These are phyloP conservation scores for Remersonia thermophila DNA, from an alignment of 2,329 filamentous ascomycete genomes.

Conservation along the genomic window DNA sequence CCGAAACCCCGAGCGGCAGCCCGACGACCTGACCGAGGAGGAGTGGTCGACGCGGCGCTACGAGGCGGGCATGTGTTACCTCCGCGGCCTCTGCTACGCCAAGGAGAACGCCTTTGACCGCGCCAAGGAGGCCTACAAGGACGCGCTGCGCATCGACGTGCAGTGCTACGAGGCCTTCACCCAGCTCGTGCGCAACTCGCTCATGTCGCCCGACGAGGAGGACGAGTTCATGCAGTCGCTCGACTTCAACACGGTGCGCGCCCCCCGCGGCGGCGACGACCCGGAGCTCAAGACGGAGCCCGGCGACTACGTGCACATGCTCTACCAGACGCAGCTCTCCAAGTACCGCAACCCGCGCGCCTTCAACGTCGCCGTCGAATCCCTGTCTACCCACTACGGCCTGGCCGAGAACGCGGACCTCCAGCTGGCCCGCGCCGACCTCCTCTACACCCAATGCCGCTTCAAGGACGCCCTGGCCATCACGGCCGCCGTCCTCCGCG, in stretches of 20 bases:
- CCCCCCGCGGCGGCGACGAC: slow-evolving; percentile 41
- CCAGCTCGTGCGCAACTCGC: slow-evolving; percentile 90
- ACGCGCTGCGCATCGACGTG: slow-evolving; percentile 90
- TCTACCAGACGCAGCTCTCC: slow-evolving; percentile 89
- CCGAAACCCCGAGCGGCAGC: slow-evolving; percentile 18
- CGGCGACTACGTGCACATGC: slow-evolving; percentile 85
- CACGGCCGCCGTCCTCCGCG: slow-evolving; percentile 68
- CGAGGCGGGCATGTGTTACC: slow-evolving; percentile 94
- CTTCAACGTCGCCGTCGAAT: slow-evolving; percentile 78
- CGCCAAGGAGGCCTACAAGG: slow-evolving; percentile 97
- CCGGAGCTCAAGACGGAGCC: slow-evolving; percentile 49
- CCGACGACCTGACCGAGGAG: slow-evolving; percentile 35
- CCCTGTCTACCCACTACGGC: slow-evolving; percentile 85
- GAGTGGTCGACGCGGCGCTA: slow-evolving; percentile 68
- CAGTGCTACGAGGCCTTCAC: slow-evolving; percentile 98
- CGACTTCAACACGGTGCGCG: slow-evolving; percentile 73
- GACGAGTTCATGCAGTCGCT: slow-evolving; percentile 79
- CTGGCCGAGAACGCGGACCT: slow-evolving; percentile 80
- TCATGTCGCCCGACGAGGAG: slow-evolving; percentile 82
- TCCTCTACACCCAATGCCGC: slow-evolving; percentile 87
- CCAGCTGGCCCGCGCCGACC: slow-evolving; percentile 76
- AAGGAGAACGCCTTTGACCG: slow-evolving; percentile 96
- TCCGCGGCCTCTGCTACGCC: slow-evolving; percentile 85
- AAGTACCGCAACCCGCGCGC: slow-evolving; percentile 84
- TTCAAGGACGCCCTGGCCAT: slow-evolving; percentile 78